These are phyloP conservation scores for Heritiera fomes DNA, from an alignment of 345 rosid genomes.

Conservation along the genomic window DNA sequence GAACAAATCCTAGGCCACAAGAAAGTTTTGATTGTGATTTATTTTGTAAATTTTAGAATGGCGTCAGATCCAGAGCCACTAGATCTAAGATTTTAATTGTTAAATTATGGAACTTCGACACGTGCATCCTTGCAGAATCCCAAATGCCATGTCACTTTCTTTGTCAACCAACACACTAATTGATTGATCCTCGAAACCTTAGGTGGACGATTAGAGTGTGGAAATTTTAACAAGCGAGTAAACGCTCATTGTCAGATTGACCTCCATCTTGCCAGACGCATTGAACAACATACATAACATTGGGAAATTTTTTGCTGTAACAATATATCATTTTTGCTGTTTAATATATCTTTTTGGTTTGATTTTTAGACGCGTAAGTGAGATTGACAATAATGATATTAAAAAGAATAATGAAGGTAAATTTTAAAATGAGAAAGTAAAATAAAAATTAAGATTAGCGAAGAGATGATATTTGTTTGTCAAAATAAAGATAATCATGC, in stretches of 20 bases:
- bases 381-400: too few relatives aligned
- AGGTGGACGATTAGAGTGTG: background rate
- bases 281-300: too few relatives aligned
- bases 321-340: too few relatives aligned
- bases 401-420: too few relatives aligned
- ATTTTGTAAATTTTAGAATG: background rate
- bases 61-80: constrained; percentile 9
- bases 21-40: background rate
- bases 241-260: background rate
- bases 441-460: too few relatives aligned
- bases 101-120: background rate
- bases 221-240: background rate
- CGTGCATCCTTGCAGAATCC: background rate
- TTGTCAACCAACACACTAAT: constrained; percentile 16
- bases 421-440: too few relatives aligned
- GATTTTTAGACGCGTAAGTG: too few relatives aligned
- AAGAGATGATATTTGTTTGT: too few relatives aligned
- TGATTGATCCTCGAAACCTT: background rate
- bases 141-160: background rate
- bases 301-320: too few relatives aligned
- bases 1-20: background rate
- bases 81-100: background rate
- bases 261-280: too few relatives aligned
- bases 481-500: too few relatives aligned
- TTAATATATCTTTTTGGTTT: too few relatives aligned